Percentiles rank a stretch among this genome's conserved stretches.
These are phyloP conservation scores for Colletotrichum lentis DNA, from an alignment of 2,329 filamentous ascomycete genomes.

Conservation along the genomic window DNA sequence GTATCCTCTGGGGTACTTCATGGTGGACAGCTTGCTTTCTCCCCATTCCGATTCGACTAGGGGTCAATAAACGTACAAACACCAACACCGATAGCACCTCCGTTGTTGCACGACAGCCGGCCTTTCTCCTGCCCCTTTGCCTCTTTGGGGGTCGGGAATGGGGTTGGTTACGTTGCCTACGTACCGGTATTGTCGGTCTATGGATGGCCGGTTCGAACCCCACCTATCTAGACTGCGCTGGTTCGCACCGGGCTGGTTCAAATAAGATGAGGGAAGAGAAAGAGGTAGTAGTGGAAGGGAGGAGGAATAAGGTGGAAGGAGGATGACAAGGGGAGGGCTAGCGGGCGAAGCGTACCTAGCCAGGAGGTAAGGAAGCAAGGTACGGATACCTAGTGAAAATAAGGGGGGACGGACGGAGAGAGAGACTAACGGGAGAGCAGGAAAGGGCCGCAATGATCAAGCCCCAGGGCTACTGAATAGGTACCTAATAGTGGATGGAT, in stretches of 20 bases:
- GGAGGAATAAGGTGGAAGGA: constrained; percentile 1
- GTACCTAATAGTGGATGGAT: too few species aligned
- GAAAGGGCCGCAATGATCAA: constrained; percentile 9
- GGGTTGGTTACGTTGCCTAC: constrained; percentile 2
- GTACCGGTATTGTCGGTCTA: neutral
- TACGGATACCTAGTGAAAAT: neutral
- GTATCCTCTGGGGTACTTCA: neutral
- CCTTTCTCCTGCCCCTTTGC: neutral
- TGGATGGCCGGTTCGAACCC: constrained; percentile 10
- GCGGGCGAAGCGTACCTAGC: too few species aligned
- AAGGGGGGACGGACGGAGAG: neutral
- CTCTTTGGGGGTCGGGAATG: neutral
- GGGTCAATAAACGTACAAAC: neutral
- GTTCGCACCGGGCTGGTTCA: constrained; percentile 15
- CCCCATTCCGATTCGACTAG: neutral
- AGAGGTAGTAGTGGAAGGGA: constrained; percentile 8
- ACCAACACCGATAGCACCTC: constrained; percentile 8
- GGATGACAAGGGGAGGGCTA: neutral
- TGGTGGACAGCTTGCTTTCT: neutral
- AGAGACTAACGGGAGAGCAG: constrained; percentile 11
- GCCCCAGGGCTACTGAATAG: neutral
- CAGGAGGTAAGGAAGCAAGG: neutral
- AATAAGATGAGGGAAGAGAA: constrained; percentile 25
- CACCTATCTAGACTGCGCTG: constrained; percentile 11
- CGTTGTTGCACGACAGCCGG: neutral